Conservation (phyloP, 1,284 basidiomycete genomes). For the Ganoderma multipileum region DNA sequence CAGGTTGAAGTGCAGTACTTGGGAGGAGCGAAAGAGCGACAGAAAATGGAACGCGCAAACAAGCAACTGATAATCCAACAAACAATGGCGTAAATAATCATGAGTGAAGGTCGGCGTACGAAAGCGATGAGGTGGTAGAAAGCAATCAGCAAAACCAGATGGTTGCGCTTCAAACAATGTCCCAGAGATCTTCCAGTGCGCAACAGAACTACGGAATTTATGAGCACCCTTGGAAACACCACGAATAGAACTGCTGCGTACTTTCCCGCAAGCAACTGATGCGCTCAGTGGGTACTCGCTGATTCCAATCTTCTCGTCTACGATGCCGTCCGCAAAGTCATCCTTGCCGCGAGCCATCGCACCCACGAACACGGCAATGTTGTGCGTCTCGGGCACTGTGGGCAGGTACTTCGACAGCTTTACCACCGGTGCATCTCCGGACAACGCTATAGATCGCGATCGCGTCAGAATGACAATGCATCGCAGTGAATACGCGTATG, state of each 20-base stretch:
- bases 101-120: neutral
- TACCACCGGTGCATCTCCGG: constrained; percentile 88
- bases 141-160: constrained; percentile 6
- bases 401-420: constrained; percentile 86
- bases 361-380: constrained; percentile 95
- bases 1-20: constrained; percentile 41
- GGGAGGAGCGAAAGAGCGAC: constrained; percentile 24
- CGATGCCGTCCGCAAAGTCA: constrained; percentile 96
- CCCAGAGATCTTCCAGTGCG: constrained; percentile 49
- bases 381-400: constrained; percentile 85
- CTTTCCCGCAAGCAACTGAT: constrained; percentile 96
- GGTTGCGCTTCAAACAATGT: constrained; percentile 41
- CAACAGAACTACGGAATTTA: constrained; percentile 44
- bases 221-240: constrained; percentile 11
- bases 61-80: constrained; percentile 13
- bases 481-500: constrained; percentile 12
- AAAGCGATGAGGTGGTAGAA: constrained; percentile 10
- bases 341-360: constrained; percentile 97
- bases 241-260: constrained; percentile 44
- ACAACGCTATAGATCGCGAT: constrained; percentile 69
- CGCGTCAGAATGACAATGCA: constrained; percentile 10
- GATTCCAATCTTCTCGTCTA: constrained; percentile 98
- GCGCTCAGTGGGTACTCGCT: constrained; percentile 95
- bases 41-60: constrained; percentile 22
- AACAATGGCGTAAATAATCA: constrained; percentile 8